phyloP scores from a whole-genome alignment of 176 grass and related monocot species.

The Juncus effusus region DNA sequence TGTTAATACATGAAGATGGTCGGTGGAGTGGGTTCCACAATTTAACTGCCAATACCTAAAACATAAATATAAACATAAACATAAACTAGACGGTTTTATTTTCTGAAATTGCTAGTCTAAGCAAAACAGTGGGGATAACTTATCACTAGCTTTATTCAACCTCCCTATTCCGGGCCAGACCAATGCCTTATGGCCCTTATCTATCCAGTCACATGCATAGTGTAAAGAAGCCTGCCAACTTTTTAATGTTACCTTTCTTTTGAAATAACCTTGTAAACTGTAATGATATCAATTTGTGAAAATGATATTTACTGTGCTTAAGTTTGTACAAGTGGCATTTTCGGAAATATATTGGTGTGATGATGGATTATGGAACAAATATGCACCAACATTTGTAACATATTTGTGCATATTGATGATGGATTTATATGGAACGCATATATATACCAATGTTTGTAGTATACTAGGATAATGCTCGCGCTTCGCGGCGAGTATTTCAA shows the following conservation, averaged over 20 bases:
- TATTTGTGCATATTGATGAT: too few relatives aligned
- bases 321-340: too few relatives aligned
- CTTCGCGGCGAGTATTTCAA: too few relatives aligned
- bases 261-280: too few relatives aligned
- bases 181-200: background rate
- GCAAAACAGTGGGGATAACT: slow-evolving; percentile 9
- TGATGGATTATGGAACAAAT: too few relatives aligned
- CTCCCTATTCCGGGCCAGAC: slow-evolving; percentile 1
- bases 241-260: background rate
- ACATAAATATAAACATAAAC: background rate
- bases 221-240: background rate
- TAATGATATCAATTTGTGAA: too few relatives aligned
- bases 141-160: background rate
- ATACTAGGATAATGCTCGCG: too few relatives aligned
- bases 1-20: background rate
- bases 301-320: too few relatives aligned
- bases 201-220: background rate
- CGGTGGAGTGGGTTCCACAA: background rate
- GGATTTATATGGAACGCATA: too few relatives aligned
- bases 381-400: too few relatives aligned
- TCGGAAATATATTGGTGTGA: too few relatives aligned
- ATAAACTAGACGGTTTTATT: slow-evolving; percentile 1
- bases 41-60: slow-evolving; percentile 28
- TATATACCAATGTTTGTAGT: too few relatives aligned
- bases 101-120: slow-evolving; percentile 6